Evolutionary conservation across 2,329 filamentous ascomycete species (phyloP).

Genomic region (Sclerotinia trifoliorum): DNA sequence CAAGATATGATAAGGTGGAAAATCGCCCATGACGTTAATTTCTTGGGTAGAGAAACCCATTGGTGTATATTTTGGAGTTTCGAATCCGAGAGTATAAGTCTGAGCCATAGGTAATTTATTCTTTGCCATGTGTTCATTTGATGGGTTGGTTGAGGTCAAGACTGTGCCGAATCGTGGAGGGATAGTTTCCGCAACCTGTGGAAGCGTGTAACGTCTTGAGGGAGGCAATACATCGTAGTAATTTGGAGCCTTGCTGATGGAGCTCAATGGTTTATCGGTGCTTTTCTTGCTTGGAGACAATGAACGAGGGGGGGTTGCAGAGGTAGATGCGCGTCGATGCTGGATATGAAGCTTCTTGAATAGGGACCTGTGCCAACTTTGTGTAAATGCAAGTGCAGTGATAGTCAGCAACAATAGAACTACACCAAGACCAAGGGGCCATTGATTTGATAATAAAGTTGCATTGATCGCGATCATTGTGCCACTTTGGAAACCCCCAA

Average conservation of each 20-base stretch:
- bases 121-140: conserved; percentile 27
- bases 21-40: conserved; percentile 68
- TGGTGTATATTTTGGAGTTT: conserved; percentile 51
- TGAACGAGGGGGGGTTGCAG: conserved; percentile 39
- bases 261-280: conserved; percentile 6
- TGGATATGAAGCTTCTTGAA: conserved; percentile 33
- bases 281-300: conserved; percentile 33
- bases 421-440: conserved; percentile 34
- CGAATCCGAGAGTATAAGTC: conserved; percentile 34
- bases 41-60: conserved; percentile 71
- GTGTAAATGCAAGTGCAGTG: conserved; percentile 29
- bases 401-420: conserved; percentile 31
- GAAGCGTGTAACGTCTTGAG: conserved; percentile 34
- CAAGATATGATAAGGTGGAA: conserved; percentile 74
- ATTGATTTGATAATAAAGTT: conserved; percentile 27
- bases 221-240: conserved; percentile 33
- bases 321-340: conserved; percentile 36
- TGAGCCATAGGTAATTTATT: conserved; percentile 32
- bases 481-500: background rate
- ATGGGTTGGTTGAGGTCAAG: conserved; percentile 27
- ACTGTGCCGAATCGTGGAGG: conserved; percentile 28
- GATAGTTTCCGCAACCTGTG: conserved; percentile 31
- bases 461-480: conserved; percentile 18
- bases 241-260: conserved; percentile 15
- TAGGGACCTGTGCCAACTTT: conserved; percentile 32